These are phyloP conservation scores for Pisolithus sp. DNA, from an alignment of 768 basidiomycete genomes.

Conservation along the genomic window DNA sequence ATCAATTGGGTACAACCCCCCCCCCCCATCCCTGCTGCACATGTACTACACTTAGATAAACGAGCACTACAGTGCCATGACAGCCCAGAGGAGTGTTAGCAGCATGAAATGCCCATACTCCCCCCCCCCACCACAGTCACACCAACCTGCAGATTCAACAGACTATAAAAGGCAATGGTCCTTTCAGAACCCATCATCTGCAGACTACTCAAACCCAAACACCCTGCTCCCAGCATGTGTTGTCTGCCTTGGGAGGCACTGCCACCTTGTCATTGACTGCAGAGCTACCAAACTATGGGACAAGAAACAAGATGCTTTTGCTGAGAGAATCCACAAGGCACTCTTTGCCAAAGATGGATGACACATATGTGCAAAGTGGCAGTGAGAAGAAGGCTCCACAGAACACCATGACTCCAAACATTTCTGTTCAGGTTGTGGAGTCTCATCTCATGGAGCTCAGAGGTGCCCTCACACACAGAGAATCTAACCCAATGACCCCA, in stretches of 20 bases:
- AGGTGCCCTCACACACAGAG: background rate
- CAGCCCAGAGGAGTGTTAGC: too few relatives aligned
- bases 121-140: too few relatives aligned
- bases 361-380: background rate
- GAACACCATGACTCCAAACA: background rate
- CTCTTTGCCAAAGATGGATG: background rate
- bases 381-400: background rate
- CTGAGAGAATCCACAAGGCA: background rate
- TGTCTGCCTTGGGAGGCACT: background rate
- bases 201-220: too few relatives aligned
- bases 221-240: background rate
- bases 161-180: too few relatives aligned
- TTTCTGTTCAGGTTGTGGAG: background rate
- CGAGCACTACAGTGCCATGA: too few relatives aligned
- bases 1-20: too few relatives aligned
- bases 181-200: too few relatives aligned
- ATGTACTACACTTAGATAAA: too few relatives aligned
- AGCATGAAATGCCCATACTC: too few relatives aligned
- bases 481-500: background rate
- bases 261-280: background rate
- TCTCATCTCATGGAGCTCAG: background rate
- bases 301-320: background rate
- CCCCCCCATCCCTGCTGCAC: too few relatives aligned
- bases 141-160: too few relatives aligned
- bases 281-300: background rate